Percentiles rank a stretch among this genome's conserved stretches.
Evolutionary conservation across 129 eudicot species (phyloP).

Genomic region (Ambrosia artemisiifolia): DNA sequence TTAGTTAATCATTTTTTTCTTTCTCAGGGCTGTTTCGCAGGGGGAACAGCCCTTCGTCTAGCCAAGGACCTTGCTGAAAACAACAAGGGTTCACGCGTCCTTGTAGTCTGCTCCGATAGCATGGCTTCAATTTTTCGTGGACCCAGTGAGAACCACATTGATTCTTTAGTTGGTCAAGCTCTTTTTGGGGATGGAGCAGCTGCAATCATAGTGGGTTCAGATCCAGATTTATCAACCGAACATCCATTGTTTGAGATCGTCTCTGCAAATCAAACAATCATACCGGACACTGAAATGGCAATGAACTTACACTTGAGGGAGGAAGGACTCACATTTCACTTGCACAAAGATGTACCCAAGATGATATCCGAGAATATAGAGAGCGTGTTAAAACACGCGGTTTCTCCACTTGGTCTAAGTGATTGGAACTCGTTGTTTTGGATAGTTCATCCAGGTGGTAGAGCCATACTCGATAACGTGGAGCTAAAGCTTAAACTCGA

Average conservation of each 20-base stretch:
- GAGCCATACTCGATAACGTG: neutral
- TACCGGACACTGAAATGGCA: constrained; percentile 34
- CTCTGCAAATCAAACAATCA: constrained; percentile 30
- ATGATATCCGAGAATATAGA: constrained; percentile 32
- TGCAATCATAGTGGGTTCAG: constrained; percentile 37
- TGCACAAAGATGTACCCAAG: constrained; percentile 29
- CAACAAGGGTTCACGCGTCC: constrained; percentile 8
- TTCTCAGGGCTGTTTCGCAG: neutral
- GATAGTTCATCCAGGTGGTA: constrained; percentile 35
- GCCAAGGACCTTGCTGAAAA: constrained; percentile 11
- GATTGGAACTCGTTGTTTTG: constrained; percentile 46
- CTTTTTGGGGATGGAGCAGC: constrained; percentile 43
- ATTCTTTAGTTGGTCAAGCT: constrained; percentile 37
- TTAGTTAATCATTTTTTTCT: too few species aligned
- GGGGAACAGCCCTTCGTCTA: neutral
- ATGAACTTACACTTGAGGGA: constrained; percentile 37
- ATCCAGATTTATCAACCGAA: constrained; percentile 23
- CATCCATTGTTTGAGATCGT: constrained; percentile 35
- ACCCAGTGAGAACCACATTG: neutral
- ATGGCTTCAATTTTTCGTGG: neutral
- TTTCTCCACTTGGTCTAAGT: constrained; percentile 19
- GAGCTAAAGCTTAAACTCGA: neutral
- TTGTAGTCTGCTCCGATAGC: constrained; percentile 1
- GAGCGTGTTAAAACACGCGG: constrained; percentile 7
- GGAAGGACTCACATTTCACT: constrained; percentile 40